These are phyloP conservation scores for Globisporangium parvum DNA, from an alignment of 352 stramenopile species.

Conservation along the genomic window DNA sequence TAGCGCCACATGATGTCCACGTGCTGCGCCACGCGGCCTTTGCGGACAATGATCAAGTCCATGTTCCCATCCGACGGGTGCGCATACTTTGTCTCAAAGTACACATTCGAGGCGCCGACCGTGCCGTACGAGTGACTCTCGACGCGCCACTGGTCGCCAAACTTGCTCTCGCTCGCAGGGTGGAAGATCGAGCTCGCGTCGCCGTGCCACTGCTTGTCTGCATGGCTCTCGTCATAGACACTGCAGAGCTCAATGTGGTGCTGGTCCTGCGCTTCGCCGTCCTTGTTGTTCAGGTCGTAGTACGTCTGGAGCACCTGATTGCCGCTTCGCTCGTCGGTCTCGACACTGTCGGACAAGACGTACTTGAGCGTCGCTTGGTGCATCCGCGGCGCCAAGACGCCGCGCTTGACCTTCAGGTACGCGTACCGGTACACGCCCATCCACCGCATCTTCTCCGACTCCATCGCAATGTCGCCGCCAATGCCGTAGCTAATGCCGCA, in stretches of 20 bases:
- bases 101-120: constrained; percentile 66
- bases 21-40: constrained; percentile 38
- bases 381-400: constrained; percentile 36
- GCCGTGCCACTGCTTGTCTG: constrained; percentile 50
- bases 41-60: constrained; percentile 67
- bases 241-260: constrained; percentile 73
- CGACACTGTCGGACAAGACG: constrained; percentile 51
- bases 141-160: constrained; percentile 40
- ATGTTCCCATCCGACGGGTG: constrained; percentile 78
- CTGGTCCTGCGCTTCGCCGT: constrained; percentile 34
- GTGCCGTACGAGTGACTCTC: constrained; percentile 48
- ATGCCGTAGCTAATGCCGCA: constrained; percentile 74
- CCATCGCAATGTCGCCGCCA: constrained; percentile 62
- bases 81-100: constrained; percentile 76
- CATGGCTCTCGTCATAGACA: constrained; percentile 58
- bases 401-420: constrained; percentile 69
- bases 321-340: constrained; percentile 33
- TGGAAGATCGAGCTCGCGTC: constrained; percentile 54
- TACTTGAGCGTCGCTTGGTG: constrained; percentile 68
- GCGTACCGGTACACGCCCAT: constrained; percentile 67
- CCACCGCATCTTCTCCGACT: constrained; percentile 67
- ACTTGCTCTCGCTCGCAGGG: constrained; percentile 56
- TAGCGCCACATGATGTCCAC: constrained; percentile 50
- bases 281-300: constrained; percentile 60
- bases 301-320: constrained; percentile 62